Conservation (phyloP, 768 basidiomycete species). For the Lactarius deliciosus region DNA sequence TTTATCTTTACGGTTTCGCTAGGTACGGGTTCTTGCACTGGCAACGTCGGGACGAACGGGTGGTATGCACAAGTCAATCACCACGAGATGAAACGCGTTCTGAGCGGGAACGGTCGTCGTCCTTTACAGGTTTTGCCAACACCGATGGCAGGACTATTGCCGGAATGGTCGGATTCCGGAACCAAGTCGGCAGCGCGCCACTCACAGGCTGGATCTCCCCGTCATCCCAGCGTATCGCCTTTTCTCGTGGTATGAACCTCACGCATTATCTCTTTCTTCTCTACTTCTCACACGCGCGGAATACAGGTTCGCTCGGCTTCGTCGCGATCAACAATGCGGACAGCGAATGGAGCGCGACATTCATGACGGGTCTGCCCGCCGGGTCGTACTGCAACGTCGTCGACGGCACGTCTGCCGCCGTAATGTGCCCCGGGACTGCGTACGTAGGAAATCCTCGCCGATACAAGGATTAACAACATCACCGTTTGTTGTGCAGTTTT, state of each 20-base stretch:
- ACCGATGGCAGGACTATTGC: constrained; percentile 56
- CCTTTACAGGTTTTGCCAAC: constrained; percentile 54
- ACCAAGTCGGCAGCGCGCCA: constrained; percentile 51
- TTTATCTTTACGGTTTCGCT: background rate
- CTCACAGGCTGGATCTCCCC: constrained; percentile 61
- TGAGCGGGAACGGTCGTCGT: too few species aligned
- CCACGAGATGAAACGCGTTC: too few species aligned
- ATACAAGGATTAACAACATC: background rate
- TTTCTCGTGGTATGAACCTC: constrained; percentile 53
- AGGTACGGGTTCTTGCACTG: constrained; percentile 52
- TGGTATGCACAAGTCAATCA: constrained; percentile 37
- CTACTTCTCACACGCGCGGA: background rate
- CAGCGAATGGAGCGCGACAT: constrained; percentile 53
- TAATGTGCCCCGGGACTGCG: constrained; percentile 52
- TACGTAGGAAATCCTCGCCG: constrained; percentile 30
- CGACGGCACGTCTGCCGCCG: constrained; percentile 43
- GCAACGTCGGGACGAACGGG: constrained; percentile 51
- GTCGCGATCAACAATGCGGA: constrained; percentile 69
- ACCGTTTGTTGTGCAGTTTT: constrained; percentile 25
- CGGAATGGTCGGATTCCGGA: constrained; percentile 63
- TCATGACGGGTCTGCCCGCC: constrained; percentile 55
- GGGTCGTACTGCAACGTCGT: constrained; percentile 68
- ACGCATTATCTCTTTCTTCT: background rate
- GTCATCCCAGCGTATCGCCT: constrained; percentile 60
- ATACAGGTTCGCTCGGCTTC: constrained; percentile 53